These are phyloP conservation scores for Aspergillus pseudoglaucus DNA, from an alignment of 2,329 filamentous ascomycete genomes.

Conservation along the genomic window DNA sequence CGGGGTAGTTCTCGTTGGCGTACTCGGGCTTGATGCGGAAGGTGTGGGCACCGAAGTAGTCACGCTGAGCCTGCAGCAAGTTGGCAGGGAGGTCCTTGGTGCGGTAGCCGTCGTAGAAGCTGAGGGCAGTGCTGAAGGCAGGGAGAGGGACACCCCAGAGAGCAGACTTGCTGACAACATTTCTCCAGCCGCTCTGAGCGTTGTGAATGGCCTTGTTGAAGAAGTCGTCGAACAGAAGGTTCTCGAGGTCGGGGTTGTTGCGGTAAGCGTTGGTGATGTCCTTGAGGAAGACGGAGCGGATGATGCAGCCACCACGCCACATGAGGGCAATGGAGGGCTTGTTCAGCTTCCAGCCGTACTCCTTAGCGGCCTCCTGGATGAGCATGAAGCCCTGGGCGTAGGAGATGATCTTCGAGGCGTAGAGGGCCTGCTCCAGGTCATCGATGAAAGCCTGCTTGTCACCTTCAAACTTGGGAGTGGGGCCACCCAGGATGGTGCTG, in stretches of 20 bases:
- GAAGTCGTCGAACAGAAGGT: constrained; percentile 97
- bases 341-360: constrained; percentile 98
- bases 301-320: constrained; percentile 99
- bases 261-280: constrained; percentile 98
- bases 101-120: constrained; percentile 98
- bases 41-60: constrained; percentile 97
- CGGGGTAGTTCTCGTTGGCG: constrained; percentile 72
- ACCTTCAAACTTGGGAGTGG: constrained; percentile 73
- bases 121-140: constrained; percentile 92
- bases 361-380: constrained; percentile 95
- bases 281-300: constrained; percentile 99
- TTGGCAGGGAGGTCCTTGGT: constrained; percentile 96
- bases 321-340: constrained; percentile 99
- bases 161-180: constrained; percentile 84
- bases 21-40: constrained; percentile 79
- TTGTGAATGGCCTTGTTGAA: constrained; percentile 99
- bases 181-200: constrained; percentile 87
- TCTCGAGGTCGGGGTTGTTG: constrained; percentile 88
- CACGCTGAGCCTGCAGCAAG: constrained; percentile 95
- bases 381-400: constrained; percentile 99
- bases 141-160: constrained; percentile 93
- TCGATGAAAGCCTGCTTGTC: constrained; percentile 90
- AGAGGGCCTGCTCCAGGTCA: constrained; percentile 96
- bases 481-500: constrained; percentile 70
- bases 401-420: constrained; percentile 99